Conservation (phyloP, 129 eudicot species). For the Apium graveolens region DNA sequence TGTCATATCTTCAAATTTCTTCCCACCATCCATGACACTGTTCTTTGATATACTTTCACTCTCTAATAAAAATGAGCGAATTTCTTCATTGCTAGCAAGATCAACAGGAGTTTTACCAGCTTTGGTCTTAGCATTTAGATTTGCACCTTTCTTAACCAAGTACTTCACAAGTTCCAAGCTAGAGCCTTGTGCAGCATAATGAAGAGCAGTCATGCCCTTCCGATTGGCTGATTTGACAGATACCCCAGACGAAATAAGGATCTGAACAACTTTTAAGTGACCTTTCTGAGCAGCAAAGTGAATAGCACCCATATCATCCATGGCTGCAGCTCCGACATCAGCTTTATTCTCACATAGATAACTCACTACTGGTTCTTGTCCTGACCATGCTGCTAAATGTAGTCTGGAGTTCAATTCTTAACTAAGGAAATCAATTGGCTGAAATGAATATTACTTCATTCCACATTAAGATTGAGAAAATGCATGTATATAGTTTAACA, state of each 20-base stretch:
- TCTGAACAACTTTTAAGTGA: slow-evolving; percentile 64
- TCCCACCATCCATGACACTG: slow-evolving; percentile 23
- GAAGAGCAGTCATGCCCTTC: slow-evolving; percentile 96
- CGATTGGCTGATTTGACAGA: slow-evolving; percentile 70
- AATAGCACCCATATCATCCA: slow-evolving; percentile 96
- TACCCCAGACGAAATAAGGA: slow-evolving; percentile 63
- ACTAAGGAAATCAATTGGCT: slow-evolving; percentile 36
- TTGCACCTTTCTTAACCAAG: slow-evolving; percentile 77
- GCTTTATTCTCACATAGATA: slow-evolving; percentile 85
- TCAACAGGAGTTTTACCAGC: slow-evolving; percentile 75
- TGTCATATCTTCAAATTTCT: slow-evolving; percentile 26
- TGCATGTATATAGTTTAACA: neutral
- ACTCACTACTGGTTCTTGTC: slow-evolving; percentile 68
- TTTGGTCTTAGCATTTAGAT: slow-evolving; percentile 52
- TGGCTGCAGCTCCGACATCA: slow-evolving; percentile 89
- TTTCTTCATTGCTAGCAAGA: slow-evolving; percentile 68
- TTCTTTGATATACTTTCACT: slow-evolving; percentile 22
- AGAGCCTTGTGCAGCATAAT: slow-evolving; percentile 93
- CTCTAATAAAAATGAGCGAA: slow-evolving; percentile 41
- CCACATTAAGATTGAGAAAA: neutral
- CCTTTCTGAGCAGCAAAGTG: slow-evolving; percentile 99
- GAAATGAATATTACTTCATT: neutral
- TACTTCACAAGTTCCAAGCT: slow-evolving; percentile 73
- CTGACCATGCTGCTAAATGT: slow-evolving; percentile 98
- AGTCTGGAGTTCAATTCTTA: slow-evolving; percentile 43